Percentiles rank a stretch among this genome's conserved stretches.
phyloP scores from a whole-genome alignment of 345 rosid genomes.

The Tarenaya hassleriana region DNA sequence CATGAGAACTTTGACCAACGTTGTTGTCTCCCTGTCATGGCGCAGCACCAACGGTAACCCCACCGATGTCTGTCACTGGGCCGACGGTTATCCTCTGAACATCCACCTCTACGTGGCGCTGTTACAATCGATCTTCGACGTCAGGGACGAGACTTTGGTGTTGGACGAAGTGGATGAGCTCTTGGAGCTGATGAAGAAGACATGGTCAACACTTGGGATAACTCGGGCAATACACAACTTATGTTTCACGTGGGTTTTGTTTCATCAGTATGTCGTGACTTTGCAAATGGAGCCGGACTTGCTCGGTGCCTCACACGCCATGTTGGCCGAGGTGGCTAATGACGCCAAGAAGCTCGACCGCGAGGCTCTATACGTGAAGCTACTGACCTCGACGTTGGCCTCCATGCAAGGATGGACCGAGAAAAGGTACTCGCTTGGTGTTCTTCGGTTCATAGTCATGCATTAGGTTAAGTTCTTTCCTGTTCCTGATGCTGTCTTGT shows the following conservation, averaged over 20 bases:
- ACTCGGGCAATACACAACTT: constrained; percentile 56
- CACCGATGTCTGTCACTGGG: constrained; percentile 86
- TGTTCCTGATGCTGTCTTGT: neutral
- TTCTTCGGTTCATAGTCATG: neutral
- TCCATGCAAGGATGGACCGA: constrained; percentile 87
- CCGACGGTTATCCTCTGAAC: constrained; percentile 85
- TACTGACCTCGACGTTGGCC: constrained; percentile 50
- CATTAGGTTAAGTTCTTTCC: neutral
- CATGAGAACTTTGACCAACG: constrained; percentile 57
- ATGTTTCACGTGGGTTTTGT: constrained; percentile 85
- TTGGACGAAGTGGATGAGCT: constrained; percentile 92
- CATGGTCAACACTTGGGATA: constrained; percentile 85
- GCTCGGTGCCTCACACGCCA: constrained; percentile 58
- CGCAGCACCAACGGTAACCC: constrained; percentile 52
- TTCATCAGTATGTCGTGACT: constrained; percentile 67
- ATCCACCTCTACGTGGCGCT: constrained; percentile 55
- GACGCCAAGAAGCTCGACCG: constrained; percentile 66
- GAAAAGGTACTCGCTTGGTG: constrained; percentile 29
- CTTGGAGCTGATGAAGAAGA: constrained; percentile 77
- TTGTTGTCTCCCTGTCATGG: constrained; percentile 70
- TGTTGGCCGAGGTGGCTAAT: constrained; percentile 70
- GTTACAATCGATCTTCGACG: constrained; percentile 65
- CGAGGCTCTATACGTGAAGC: constrained; percentile 52
- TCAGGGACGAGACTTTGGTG: constrained; percentile 69
- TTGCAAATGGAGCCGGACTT: constrained; percentile 67